A percentile compares a stretch with the other conserved stretches of the same genome.
phyloP scores from a whole-genome alignment of 2,329 filamentous ascomycete genomes.

The Pseudodiploospora longispora region DNA sequence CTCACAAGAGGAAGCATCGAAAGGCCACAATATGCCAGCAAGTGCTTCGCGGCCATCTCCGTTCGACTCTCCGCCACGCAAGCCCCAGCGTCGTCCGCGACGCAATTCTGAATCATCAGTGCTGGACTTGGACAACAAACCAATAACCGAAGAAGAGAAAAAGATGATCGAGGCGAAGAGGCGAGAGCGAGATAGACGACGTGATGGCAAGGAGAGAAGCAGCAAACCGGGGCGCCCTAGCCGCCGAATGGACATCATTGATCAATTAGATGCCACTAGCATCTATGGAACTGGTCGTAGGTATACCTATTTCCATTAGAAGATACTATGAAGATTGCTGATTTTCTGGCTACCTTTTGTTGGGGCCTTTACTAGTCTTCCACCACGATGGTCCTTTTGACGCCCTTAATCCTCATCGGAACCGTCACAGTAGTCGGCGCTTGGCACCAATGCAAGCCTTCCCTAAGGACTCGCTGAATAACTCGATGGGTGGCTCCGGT shows the following conservation, averaged over 20 bases:
- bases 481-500: conserved; percentile 78
- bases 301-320: conserved; percentile 26
- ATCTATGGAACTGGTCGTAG: conserved; percentile 87
- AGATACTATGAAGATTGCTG: background rate
- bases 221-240: conserved; percentile 40
- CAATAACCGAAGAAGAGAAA: conserved; percentile 47
- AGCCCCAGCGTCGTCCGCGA: conserved; percentile 45
- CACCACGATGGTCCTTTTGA: conserved; percentile 98
- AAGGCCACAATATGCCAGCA: conserved; percentile 34
- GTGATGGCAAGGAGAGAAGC: conserved; percentile 42
- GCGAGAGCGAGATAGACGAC: conserved; percentile 15
- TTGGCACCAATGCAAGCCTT: conserved; percentile 90
- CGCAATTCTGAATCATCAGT: conserved; percentile 77
- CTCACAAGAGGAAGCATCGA: conserved; percentile 59
- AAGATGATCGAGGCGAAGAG: conserved; percentile 29
- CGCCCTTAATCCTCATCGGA: conserved; percentile 89
- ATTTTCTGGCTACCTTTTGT: background rate
- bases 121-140: conserved; percentile 48
- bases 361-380: conserved; percentile 55
- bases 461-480: conserved; percentile 86
- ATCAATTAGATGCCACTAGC: conserved; percentile 91
- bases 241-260: conserved; percentile 74
- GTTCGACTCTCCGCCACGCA: conserved; percentile 31
- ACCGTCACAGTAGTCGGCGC: conserved; percentile 72
- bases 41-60: conserved; percentile 22